Base-by-base conservation (phyloP, 2,329 filamentous ascomycete species). In the Nothopassalora personata region DNA sequence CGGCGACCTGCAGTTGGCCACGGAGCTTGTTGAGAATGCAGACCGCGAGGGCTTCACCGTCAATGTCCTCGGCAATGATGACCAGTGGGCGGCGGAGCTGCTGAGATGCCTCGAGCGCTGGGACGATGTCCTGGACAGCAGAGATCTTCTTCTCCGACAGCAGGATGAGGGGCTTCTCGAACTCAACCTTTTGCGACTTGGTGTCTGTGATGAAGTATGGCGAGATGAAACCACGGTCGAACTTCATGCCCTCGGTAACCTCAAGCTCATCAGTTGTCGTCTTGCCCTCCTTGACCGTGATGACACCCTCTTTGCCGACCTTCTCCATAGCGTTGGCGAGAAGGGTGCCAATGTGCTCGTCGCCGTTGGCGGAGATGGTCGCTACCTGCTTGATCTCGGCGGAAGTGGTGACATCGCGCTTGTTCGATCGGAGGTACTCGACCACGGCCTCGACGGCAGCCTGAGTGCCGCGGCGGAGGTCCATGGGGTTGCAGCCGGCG, bases 61-160 rank as follows among this genome's bases (percentile, higher is more conserved):
- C 94, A 74, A 99, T 97, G 76, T 99, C 94, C 84, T 99, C 94
- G 64, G 94, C 94, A 73, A 99, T 95, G 81, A 99, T 99, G 75
- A 99, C 88, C 53, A 99, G 88, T 66, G 94, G 94, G 67, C 94
- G 90, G 77, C 94, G 92, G 76, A 90, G 85, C 79, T 96, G 91
- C 70, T 94, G 96, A 60, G 94, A 97, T 68, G 91, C 91, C 83
- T 99, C 94, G 59, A 99, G 91, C 66, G 94, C 91, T 66, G 94
- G 94, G 73, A 99, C 93, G 74, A 99, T 97, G 79, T 99, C 94
- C 82, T 97, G 93, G 60, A 97, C 94, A 61, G 92, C 91, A 54
- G 94, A 99, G 79, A 99, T 99, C 88, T 99, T 99, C 90, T 97
- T 97, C 86, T 99, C 94, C 8, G 94, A 97, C 57, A 99, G 90